These are phyloP conservation scores for Oryza brachyantha DNA, from an alignment of 176 grass and related monocot genomes.

Conservation along the genomic window DNA sequence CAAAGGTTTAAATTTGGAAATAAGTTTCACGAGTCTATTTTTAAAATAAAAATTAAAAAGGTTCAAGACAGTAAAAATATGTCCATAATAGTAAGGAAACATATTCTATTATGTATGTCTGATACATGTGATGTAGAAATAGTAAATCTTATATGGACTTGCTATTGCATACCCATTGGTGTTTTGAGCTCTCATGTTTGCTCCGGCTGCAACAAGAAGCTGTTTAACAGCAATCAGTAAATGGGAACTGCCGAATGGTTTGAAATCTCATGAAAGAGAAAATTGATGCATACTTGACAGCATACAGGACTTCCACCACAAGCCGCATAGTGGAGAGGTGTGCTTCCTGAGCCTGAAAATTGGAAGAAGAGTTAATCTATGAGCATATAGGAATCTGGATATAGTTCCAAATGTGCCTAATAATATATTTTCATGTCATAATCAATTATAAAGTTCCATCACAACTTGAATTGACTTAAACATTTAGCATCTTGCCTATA, in stretches of 20 bases:
- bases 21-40: too few species aligned
- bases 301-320: slow-evolving; percentile 90
- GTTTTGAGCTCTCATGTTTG: slow-evolving; percentile 70
- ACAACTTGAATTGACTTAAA: neutral
- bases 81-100: slow-evolving; percentile 11
- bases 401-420: neutral
- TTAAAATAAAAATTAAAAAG: too few species aligned
- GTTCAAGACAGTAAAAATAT: too few species aligned
- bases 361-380: slow-evolving; percentile 19
- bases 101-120: neutral
- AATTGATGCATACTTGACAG: slow-evolving; percentile 74
- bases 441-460: slow-evolving; percentile 17
- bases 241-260: slow-evolving; percentile 11
- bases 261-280: slow-evolving; percentile 22
- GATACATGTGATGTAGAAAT: neutral
- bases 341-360: slow-evolving; percentile 87
- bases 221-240: slow-evolving; percentile 56
- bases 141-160: slow-evolving; percentile 20
- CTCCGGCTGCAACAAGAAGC: slow-evolving; percentile 81
- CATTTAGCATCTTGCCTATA: slow-evolving; percentile 54
- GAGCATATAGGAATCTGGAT: neutral
- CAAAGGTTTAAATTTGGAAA: too few species aligned
- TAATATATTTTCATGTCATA: neutral
- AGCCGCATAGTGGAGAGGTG: slow-evolving; percentile 85
- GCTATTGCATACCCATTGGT: slow-evolving; percentile 61